Conservation (phyloP, 108 stramenopile species). For the Stephanodiscus triporus region DNA sequence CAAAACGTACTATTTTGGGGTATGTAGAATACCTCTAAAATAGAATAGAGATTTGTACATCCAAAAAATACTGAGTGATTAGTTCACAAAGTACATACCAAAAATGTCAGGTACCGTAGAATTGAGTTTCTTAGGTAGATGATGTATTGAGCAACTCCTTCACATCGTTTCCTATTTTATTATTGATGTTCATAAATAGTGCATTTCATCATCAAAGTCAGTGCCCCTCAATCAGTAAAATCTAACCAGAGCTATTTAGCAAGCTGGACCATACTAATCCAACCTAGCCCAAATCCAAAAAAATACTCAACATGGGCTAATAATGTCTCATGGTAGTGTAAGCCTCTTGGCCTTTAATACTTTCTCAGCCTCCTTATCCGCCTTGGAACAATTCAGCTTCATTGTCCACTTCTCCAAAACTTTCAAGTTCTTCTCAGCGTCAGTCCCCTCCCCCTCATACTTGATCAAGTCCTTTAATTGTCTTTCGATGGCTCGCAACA, state of each 20-base stretch:
- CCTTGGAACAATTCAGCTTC: conserved; percentile 75
- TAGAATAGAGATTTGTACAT: no score
- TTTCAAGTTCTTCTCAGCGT: conserved; percentile 75
- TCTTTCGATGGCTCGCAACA: conserved; percentile 68
- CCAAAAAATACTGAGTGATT: no score
- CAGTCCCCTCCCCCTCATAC: conserved; percentile 69
- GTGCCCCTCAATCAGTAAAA: background rate
- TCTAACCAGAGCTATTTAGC: background rate
- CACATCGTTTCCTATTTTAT: no score
- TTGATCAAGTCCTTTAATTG: conserved; percentile 72
- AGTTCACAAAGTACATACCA: no score
- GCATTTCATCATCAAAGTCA: no score
- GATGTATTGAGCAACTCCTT: no score
- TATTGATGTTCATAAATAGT: no score
- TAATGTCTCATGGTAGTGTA: conserved; percentile 16
- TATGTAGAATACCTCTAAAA: no score
- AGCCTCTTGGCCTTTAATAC: conserved; percentile 70
- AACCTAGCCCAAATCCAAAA: background rate
- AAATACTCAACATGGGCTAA: no score
- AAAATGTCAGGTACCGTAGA: no score
- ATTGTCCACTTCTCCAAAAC: conserved; percentile 76
- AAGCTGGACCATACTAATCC: background rate
- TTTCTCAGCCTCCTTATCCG: conserved; percentile 85
- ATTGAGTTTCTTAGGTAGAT: no score
- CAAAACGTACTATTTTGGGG: no score